Evolutionary conservation across 2,329 filamentous ascomycete genomes (phyloP), one percentile per base, ranked within the genome.

Genomic region (Aspergillus brunneoviolaceus): DNA sequence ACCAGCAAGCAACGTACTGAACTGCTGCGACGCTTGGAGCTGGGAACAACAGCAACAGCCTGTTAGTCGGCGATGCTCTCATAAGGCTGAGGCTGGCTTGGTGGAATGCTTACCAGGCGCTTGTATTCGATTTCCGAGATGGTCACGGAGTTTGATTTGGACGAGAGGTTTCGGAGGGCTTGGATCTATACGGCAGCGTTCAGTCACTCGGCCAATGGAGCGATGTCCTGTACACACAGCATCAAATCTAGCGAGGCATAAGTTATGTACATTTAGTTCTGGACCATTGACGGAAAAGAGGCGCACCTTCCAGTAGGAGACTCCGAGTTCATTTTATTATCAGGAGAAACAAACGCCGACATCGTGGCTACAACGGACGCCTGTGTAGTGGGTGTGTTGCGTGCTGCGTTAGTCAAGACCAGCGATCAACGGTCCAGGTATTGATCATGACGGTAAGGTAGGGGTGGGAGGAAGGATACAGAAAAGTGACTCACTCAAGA

Each of bases 101-200:
- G 27, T 3, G 7, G 0, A 10, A 9, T 7, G 59, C 81, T 73
- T 65, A 87, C 79, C 61, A 92, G 79, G 52, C 73, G 74, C 53
- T 87, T 82, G 74, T 91, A 85, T 69, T 92, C 87, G 53, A 76
- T 72, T 68, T 81, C 85, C 42, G 83, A 77, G 57, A 91, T 83
- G 59, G 80, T 83, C 51, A 89, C 78, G 62, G 77, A 77, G 25
- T 74, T 70, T 45, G 74, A 56, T 59, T 69, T 65, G 16, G 75
- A 67, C 57, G 77, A 72, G 27, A 72, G 69, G 56, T 73, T 70
- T 21, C 14, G 14, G 33, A 33, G 33, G 11, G 5, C 42, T 14
- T 14, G 23, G 58, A 79, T 72, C 56, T 74, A 65, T 49, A 67
- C 42, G n/a, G 4, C 54, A 21, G 42, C 39, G 57, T 59, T 55